phyloP scores from a whole-genome alignment of 176 grass and related monocot genomes.

The Cenchrus americanus region DNA sequence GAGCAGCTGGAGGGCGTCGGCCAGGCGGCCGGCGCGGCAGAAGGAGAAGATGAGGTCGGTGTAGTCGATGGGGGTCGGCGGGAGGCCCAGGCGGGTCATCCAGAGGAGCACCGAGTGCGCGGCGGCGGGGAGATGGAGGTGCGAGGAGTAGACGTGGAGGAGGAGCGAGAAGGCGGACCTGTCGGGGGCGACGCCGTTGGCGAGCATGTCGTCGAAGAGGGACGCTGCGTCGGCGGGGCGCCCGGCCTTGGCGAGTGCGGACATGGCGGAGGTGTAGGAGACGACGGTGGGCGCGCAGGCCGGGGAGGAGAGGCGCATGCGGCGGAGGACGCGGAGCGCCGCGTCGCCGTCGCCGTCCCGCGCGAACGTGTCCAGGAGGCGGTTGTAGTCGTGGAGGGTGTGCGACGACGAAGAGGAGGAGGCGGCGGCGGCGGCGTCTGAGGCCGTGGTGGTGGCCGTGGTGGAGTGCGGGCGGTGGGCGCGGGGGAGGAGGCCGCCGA shows the following conservation, averaged over 20 bases:
- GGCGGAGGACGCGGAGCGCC: slow-evolving; percentile 69
- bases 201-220: slow-evolving; percentile 90
- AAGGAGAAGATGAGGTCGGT: slow-evolving; percentile 63
- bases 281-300: slow-evolving; percentile 50
- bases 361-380: slow-evolving; percentile 61
- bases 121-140: slow-evolving; percentile 63
- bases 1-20: slow-evolving; percentile 67
- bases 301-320: slow-evolving; percentile 56
- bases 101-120: slow-evolving; percentile 64
- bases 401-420: slow-evolving; percentile 37
- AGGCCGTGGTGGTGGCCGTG: background rate
- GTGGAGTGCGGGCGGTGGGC: slow-evolving; percentile 20
- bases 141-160: slow-evolving; percentile 82
- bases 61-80: slow-evolving; percentile 66
- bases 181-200: slow-evolving; percentile 58
- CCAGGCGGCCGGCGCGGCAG: slow-evolving; percentile 53
- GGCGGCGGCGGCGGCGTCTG: slow-evolving; percentile 21
- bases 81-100: slow-evolving; percentile 66
- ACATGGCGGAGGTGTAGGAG: slow-evolving; percentile 74
- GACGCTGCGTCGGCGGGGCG: slow-evolving; percentile 64
- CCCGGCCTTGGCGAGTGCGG: slow-evolving; percentile 59
- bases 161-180: slow-evolving; percentile 62
- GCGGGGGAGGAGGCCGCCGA: slow-evolving; percentile 37
- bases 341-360: slow-evolving; percentile 53
- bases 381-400: slow-evolving; percentile 69